A percentile compares a stretch with the other conserved stretches of the same genome.
Evolutionary conservation across 2,329 filamentous ascomycete genomes (phyloP).

Genomic region (Zopfia rhizophila): DNA sequence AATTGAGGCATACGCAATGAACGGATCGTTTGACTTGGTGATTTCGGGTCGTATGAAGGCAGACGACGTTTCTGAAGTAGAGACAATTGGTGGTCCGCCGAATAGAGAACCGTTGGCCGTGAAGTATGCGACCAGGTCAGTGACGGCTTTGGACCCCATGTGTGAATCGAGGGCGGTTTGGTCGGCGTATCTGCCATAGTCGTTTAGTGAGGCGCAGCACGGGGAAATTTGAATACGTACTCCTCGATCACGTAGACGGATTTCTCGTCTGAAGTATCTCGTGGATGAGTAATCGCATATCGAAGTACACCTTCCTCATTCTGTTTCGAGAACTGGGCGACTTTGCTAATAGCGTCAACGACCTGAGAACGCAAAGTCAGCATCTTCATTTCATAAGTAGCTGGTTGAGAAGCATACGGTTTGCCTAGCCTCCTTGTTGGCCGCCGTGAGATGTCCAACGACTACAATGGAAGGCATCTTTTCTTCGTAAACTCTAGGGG

Average conservation of each 20-base stretch:
- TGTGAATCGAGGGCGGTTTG: slow-evolving; percentile 33
- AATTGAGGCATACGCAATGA: slow-evolving; percentile 30
- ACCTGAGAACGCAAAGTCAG: slow-evolving; percentile 16
- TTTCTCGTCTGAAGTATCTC: slow-evolving; percentile 22
- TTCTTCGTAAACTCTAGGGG: no score
- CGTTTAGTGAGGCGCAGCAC: background rate
- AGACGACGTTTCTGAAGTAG: slow-evolving; percentile 18
- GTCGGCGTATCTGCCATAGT: slow-evolving; percentile 26
- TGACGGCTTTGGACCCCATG: slow-evolving; percentile 22
- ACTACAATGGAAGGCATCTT: slow-evolving; percentile 22
- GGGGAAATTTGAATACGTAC: slow-evolving; percentile 12
- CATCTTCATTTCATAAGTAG: background rate
- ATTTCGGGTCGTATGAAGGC: slow-evolving; percentile 25
- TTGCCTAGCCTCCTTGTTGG: slow-evolving; percentile 17
- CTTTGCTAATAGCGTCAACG: slow-evolving; percentile 19
- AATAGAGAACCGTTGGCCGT: slow-evolving; percentile 20
- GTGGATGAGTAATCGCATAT: slow-evolving; percentile 24
- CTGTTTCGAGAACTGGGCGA: slow-evolving; percentile 18
- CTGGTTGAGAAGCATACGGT: slow-evolving; percentile 15
- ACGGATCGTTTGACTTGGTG: slow-evolving; percentile 21
- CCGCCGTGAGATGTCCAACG: slow-evolving; percentile 20
- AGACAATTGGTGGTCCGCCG: slow-evolving; percentile 14
- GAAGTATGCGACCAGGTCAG: slow-evolving; percentile 23
- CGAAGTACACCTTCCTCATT: slow-evolving; percentile 25
- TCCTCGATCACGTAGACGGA: slow-evolving; percentile 31